Percentiles rank a stretch among this genome's conserved stretches.
These are phyloP conservation scores for Ambrosia artemisiifolia DNA, from an alignment of 129 eudicot species.

Conservation along the genomic window DNA sequence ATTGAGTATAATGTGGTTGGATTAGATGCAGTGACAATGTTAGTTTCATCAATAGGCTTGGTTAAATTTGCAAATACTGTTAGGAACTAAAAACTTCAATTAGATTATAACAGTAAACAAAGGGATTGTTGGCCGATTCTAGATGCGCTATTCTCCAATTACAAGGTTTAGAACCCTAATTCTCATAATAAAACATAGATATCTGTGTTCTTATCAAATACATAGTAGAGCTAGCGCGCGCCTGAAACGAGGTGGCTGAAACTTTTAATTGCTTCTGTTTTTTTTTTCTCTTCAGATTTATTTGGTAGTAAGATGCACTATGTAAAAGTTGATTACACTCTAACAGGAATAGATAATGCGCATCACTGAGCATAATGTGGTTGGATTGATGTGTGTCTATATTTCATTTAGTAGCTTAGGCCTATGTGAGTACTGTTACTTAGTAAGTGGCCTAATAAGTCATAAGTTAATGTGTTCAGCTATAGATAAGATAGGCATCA, in stretches of 20 bases:
- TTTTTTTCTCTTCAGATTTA: neutral
- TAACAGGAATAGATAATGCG: neutral
- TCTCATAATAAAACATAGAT: too few relatives aligned
- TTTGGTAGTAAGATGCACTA: neutral
- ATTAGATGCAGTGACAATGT: constrained; percentile 12
- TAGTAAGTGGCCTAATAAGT: too few relatives aligned
- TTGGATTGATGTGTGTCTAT: neutral
- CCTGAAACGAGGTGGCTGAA: constrained; percentile 31
- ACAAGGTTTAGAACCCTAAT: too few relatives aligned
- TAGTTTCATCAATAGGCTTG: constrained; percentile 35
- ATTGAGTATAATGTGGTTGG: neutral
- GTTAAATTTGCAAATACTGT: constrained; percentile 49
- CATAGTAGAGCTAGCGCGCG: constrained; percentile 67
- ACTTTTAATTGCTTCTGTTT: constrained; percentile 1
- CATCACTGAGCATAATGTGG: neutral
- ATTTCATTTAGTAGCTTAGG: too few relatives aligned
- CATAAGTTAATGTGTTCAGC: too few relatives aligned
- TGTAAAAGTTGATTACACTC: neutral
- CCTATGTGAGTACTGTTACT: too few relatives aligned
- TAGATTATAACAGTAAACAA: too few relatives aligned
- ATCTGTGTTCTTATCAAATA: too few relatives aligned
- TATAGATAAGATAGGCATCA: too few relatives aligned
- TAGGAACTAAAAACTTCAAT: too few relatives aligned
- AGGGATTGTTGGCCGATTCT: too few relatives aligned
- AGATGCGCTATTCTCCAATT: too few relatives aligned